Conservation (phyloP, 1,284 basidiomycete species). For the Cutaneotrichosporon mucoides region DNA sequence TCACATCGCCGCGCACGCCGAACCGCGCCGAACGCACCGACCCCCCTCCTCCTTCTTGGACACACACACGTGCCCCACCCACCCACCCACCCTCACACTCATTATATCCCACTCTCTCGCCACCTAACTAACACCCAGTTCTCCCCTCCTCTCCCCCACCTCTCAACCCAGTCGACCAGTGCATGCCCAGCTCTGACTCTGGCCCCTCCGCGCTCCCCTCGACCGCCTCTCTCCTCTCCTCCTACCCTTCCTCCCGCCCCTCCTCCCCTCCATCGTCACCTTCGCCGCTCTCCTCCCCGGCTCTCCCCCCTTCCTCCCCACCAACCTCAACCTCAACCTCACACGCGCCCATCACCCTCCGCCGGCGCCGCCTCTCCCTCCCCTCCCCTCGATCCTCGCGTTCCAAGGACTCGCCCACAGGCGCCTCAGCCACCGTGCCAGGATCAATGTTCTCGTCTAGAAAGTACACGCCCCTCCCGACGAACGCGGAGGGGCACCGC, state of each 20-base stretch:
- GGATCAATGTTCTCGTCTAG: conserved; percentile 37
- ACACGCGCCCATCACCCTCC: background rate
- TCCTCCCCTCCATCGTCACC: background rate
- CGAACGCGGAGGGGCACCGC: conserved; percentile 25
- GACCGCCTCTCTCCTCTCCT: conserved; percentile 1
- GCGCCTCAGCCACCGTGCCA: background rate
- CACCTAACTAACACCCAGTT: background rate
- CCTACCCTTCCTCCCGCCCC: conserved; percentile 1
- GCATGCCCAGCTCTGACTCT: conserved; percentile 1
- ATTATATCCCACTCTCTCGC: background rate
- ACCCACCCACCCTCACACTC: background rate
- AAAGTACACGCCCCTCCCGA: conserved; percentile 45
- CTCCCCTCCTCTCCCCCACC: background rate
- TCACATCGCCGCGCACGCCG: too few species aligned
- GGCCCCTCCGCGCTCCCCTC: background rate
- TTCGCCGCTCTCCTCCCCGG: background rate
- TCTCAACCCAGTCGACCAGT: background rate
- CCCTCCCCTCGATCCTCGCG: too few species aligned
- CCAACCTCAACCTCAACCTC: background rate
- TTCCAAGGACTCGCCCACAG: too few species aligned
- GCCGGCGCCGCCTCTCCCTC: conserved; percentile 1
- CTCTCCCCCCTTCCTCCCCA: background rate
- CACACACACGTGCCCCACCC: too few species aligned
- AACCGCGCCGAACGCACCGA: too few species aligned
- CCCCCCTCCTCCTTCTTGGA: too few species aligned